phyloP scores from a whole-genome alignment of 768 basidiomycete species.

The Psilocybe tampanensis region DNA sequence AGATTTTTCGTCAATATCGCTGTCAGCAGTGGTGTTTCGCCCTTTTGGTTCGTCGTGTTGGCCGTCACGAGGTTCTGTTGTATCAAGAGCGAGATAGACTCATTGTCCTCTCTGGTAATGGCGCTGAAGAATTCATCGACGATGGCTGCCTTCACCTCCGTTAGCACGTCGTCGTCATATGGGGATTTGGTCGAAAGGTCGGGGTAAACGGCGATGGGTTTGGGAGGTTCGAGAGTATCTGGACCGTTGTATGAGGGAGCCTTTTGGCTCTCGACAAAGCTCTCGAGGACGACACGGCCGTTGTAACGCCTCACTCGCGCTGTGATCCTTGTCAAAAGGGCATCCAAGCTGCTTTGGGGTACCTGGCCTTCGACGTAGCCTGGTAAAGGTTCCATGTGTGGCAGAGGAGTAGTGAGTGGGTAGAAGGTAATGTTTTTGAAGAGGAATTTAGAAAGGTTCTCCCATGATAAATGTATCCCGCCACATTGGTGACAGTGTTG shows the following conservation, averaged over 20 bases:
- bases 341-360: slow-evolving; percentile 7
- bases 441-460: no score
- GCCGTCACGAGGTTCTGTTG: slow-evolving; percentile 11
- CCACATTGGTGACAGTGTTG: no score
- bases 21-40: background rate
- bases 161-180: background rate
- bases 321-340: background rate
- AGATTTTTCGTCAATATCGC: background rate
- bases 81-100: background rate
- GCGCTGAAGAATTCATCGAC: slow-evolving; percentile 3
- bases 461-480: no score
- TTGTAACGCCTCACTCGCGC: background rate
- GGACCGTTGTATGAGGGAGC: background rate
- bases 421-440: no score
- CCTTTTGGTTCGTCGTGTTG: background rate
- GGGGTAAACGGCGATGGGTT: background rate
- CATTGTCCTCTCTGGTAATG: slow-evolving; percentile 9
- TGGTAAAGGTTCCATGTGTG: background rate
- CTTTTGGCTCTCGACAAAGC: slow-evolving; percentile 2
- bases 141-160: slow-evolving; percentile 2
- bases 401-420: background rate
- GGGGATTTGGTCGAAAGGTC: background rate
- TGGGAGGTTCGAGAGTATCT: background rate
- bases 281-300: background rate
- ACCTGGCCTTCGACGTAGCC: background rate